These are phyloP conservation scores for Aspergillus bridgeri DNA, from an alignment of 495 filamentous ascomycete species.

Conservation along the genomic window DNA sequence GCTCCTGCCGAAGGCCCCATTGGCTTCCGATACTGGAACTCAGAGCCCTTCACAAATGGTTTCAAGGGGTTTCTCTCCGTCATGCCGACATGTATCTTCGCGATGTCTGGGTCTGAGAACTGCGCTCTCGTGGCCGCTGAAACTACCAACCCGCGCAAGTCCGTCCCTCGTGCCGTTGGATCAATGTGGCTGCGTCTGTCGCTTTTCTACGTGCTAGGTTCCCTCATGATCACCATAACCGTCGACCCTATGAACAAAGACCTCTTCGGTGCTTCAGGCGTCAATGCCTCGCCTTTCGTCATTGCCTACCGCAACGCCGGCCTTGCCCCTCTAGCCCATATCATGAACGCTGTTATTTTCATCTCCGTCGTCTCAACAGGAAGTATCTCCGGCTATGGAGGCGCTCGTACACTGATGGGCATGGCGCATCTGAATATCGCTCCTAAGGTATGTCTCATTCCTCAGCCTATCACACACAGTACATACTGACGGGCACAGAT, in stretches of 20 bases:
- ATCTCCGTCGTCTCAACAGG: constrained; percentile 46
- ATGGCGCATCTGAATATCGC: constrained; percentile 53
- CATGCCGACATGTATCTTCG: constrained; percentile 64
- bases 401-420: constrained; percentile 55
- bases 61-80: constrained; percentile 67
- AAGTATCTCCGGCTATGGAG: constrained; percentile 57
- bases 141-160: constrained; percentile 56
- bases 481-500: constrained; percentile 17
- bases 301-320: constrained; percentile 54
- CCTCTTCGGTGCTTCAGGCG: constrained; percentile 40
- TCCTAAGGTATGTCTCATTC: constrained; percentile 34
- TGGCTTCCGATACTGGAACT: constrained; percentile 63
- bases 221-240: constrained; percentile 58
- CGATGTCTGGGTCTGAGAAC: constrained; percentile 60
- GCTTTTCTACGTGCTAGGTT: constrained; percentile 53
- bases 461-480: not conserved
- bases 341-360: constrained; percentile 46
- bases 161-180: constrained; percentile 60
- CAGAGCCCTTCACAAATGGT: constrained; percentile 61
- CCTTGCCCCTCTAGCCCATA: constrained; percentile 30
- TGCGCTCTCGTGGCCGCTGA: constrained; percentile 60
- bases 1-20: constrained; percentile 50
- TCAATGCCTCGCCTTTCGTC: constrained; percentile 53
- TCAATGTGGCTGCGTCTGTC: constrained; percentile 66
- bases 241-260: constrained; percentile 39